phyloP scores from a whole-genome alignment of 805 yeast genomes.

The Yarrowia sp. region DNA sequence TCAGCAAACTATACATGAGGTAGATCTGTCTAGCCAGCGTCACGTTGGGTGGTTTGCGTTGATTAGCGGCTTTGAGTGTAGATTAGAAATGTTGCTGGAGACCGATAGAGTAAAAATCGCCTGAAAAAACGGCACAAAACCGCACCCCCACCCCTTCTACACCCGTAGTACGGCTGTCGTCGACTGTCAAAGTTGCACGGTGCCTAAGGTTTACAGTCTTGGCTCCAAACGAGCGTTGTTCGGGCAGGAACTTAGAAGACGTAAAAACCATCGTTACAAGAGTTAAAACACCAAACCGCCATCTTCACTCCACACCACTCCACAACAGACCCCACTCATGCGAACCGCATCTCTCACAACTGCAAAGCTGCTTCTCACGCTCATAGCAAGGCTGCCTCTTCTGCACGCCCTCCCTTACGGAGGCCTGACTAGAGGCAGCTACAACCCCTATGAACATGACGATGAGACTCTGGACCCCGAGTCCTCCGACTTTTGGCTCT shows the following conservation, averaged over 20 bases:
- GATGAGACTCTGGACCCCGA: constrained; percentile 15
- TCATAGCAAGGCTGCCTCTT: constrained; percentile 26
- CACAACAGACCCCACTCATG: background rate
- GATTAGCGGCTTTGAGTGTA: no score
- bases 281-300: background rate
- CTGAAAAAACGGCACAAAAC: background rate
- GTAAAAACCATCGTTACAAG: background rate
- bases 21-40: background rate
- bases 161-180: background rate
- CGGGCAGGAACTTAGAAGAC: constrained; percentile 6
- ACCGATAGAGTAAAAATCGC: no score
- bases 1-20: background rate
- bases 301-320: background rate
- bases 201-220: constrained; percentile 13
- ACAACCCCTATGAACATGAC: background rate
- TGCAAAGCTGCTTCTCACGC: constrained; percentile 22
- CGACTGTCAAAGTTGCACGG: constrained; percentile 4
- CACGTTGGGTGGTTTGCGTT: background rate
- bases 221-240: constrained; percentile 3
- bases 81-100: no score
- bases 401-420: constrained; percentile 26
- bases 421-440: constrained; percentile 14
- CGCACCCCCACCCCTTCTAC: background rate
- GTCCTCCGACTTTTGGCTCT: constrained; percentile 36
- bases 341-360: constrained; percentile 21